phyloP scores from a whole-genome alignment of 2,329 filamentous ascomycete species.

The Corynespora cassiicola region DNA sequence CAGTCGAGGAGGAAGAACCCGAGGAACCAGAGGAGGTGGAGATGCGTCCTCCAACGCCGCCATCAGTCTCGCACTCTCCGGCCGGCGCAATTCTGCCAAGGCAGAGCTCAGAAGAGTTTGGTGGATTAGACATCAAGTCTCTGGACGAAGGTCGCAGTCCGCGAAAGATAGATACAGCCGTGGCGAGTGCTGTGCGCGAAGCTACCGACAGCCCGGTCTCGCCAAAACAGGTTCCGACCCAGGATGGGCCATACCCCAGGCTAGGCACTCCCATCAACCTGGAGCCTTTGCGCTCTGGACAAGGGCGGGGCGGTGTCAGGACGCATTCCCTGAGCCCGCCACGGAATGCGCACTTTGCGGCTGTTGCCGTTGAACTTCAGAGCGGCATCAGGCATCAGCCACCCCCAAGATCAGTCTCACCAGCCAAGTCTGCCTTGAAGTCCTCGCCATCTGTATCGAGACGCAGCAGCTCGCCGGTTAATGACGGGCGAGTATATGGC shows the following conservation, averaged over 20 bases:
- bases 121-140: constrained; percentile 48
- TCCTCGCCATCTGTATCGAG: constrained; percentile 62
- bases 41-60: constrained; percentile 13
- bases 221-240: constrained; percentile 28
- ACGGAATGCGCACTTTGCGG: constrained; percentile 71
- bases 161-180: constrained; percentile 20
- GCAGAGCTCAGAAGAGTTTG: constrained; percentile 50
- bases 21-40: constrained; percentile 11
- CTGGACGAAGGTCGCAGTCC: constrained; percentile 26
- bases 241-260: constrained; percentile 34
- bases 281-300: constrained; percentile 10
- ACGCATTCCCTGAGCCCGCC: constrained; percentile 64
- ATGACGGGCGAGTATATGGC: constrained; percentile 57
- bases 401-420: constrained; percentile 73
- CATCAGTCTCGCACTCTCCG: constrained; percentile 5
- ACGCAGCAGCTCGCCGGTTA: constrained; percentile 51
- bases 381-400: constrained; percentile 70
- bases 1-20: no score
- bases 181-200: constrained; percentile 12
- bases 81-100: constrained; percentile 14
- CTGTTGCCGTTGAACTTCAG: constrained; percentile 58
- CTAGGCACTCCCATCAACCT: constrained; percentile 15
- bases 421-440: constrained; percentile 79
- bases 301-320: constrained; percentile 29
- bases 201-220: constrained; percentile 15